Conservation (phyloP, 352 stramenopile species). For the Pythium apleroticum region DNA sequence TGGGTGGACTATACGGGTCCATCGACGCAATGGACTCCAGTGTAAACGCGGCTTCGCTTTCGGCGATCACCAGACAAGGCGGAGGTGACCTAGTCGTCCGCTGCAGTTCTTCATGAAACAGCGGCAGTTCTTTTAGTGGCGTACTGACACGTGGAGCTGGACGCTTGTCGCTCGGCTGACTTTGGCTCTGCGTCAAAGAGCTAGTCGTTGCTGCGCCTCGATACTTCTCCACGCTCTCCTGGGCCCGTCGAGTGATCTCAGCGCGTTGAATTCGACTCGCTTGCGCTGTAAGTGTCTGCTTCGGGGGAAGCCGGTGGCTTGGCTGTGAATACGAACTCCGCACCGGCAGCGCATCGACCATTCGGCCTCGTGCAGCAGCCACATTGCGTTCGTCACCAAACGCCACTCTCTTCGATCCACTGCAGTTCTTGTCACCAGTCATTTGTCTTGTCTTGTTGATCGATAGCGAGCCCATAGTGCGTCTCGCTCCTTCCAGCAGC, state of each 20-base stretch:
- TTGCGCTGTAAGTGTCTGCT: not conserved
- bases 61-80: not conserved
- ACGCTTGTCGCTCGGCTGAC: not conserved
- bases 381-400: not conserved
- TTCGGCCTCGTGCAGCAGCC: not conserved
- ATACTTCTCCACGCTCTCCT: not conserved
- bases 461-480: conserved; percentile 35
- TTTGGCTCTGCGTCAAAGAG: not conserved
- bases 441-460: conserved; percentile 32
- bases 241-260: not conserved
- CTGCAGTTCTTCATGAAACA: not conserved
- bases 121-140: conserved; percentile 1
- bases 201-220: not conserved
- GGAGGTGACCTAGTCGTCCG: not conserved
- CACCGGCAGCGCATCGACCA: not conserved
- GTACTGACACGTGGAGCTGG: not conserved
- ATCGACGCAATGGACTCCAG: conserved; percentile 21
- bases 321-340: not conserved
- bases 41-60: not conserved
- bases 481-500: conserved; percentile 40
- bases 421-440: not conserved
- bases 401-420: not conserved
- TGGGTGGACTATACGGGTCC: conserved; percentile 17
- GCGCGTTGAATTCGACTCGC: not conserved
- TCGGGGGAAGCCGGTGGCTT: not conserved